Conservation (phyloP, 495 filamentous ascomycete species). For the Evansstolkia leycettana region DNA sequence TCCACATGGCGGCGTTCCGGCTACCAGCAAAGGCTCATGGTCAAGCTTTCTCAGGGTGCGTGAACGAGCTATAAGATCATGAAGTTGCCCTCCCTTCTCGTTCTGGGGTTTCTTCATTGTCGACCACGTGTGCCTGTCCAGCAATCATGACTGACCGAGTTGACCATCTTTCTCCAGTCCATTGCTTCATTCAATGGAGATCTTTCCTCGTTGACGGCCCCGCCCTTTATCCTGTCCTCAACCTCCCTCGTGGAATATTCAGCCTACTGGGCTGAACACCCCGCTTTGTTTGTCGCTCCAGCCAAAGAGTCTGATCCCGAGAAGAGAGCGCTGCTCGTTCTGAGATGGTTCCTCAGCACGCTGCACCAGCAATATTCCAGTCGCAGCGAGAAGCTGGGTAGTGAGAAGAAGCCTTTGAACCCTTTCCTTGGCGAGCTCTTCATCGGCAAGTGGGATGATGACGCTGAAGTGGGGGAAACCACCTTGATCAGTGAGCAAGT, state of each 20-base stretch:
- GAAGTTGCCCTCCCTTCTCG: too few relatives aligned
- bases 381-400: conserved; percentile 79
- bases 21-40: conserved; percentile 39
- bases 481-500: conserved; percentile 70
- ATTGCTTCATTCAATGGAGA: conserved; percentile 96
- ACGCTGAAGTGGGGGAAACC: conserved; percentile 53
- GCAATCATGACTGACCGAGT: neutral
- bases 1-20: conserved; percentile 21
- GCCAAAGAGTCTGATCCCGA: conserved; percentile 67
- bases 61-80: neutral
- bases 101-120: too few relatives aligned
- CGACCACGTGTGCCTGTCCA: too few relatives aligned
- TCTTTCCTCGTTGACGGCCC: conserved; percentile 83
- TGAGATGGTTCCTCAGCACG: conserved; percentile 96
- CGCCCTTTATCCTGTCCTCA: conserved; percentile 87
- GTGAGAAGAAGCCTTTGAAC: conserved; percentile 95
- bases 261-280: conserved; percentile 95
- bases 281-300: conserved; percentile 74
- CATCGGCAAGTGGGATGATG: conserved; percentile 74
- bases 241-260: conserved; percentile 91
- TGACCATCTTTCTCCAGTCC: conserved; percentile 40
- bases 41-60: conserved; percentile 41
- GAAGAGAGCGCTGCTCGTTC: conserved; percentile 73
- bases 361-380: conserved; percentile 90
- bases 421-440: conserved; percentile 88